Base-by-base conservation (phyloP, 257 asterid genomes). In the Salvia splendens region DNA sequence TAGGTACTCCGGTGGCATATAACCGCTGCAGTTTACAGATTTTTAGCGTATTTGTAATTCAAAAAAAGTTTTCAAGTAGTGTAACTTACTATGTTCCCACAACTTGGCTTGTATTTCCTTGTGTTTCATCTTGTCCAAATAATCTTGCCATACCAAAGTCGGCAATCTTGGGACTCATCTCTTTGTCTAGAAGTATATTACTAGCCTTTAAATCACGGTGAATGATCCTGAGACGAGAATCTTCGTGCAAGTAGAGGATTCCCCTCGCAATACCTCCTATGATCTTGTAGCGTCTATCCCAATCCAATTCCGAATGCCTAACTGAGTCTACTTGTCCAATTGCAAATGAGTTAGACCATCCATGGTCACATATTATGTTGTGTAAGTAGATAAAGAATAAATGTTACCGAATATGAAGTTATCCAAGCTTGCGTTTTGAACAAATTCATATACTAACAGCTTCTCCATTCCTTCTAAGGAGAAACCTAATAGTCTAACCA, bases 91-190 rank as follows among this genome's bases (percentile, higher is more conserved):
- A 73, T 51, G 90, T 84, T 45, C 94, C 89, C 0, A 70, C 88
- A 57, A 84, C 72, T 33, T 61, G 68, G 12, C 50, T 73, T 0
- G 88, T 80, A 41, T 47, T 69, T 47, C 59, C 85, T 15, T 61
- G 78, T 30, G 81, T 79, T 57, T 84, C 81, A n/a, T 80, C 81
- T 3, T 46, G 73, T 1, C 11, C 55, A 41, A 79, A 84, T 8
- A 85, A 14, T 52, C 73, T 77, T 5, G 89, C 91, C 80, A 81
- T 76, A 12, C 88, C 88, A 71, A 84, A 86, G 61, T 86, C 94
- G 0, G 83, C 72, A 3, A 86, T 82, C 71, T 84, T 84, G 0
- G 88, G 80, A 17, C 81, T 79, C 87, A 84, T 75, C 68, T 8
- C 76, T 4, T 43, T 69, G 35, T 84, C 88, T 24, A 84, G 4